Evolutionary conservation across 495 filamentous ascomycete species (phyloP), one percentile per base, ranked within the genome.

Genomic region (Penicillium nucicola): DNA sequence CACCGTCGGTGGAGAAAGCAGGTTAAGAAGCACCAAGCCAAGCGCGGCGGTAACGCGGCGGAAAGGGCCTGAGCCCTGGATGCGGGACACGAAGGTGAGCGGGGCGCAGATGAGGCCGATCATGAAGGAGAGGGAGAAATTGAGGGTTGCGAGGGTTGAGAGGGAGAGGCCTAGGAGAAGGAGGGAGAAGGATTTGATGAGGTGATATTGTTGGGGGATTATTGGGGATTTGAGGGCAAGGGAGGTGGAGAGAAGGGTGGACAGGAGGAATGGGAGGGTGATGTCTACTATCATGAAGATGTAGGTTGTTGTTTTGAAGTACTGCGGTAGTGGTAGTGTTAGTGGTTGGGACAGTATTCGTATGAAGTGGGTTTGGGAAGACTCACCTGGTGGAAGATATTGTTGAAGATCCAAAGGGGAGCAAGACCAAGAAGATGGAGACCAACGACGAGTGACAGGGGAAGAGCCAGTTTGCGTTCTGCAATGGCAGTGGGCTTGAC

Each of bases 101-200:
- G 91, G 92, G 10, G 80, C 64, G 32, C 88, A 79, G 41, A 91
- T 71, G 2, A 97, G 71, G 34, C 93, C 93, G 55, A 97, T 72
- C 41, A 96, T 74, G 69, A 97, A 85, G 33, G 90, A 84, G 22
- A 97, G 86, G 19, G 86, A 88, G 78, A 98, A 98, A 72, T 98
- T 98, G 42, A 98, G 84, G 2, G 95, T 98, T 13, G 92, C 91
- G 30, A 98, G 86, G 4, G 92, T 84, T 41, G 90, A 89, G 54
- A 98, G 86, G 68, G 87, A 89, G 69, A 95, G 86, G 56, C 95
- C 95, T 0, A 97, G 81, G 1, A 93, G 79, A 3, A 98, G 82
- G 19, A 97, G 84, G 11, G 93, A 95, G 79, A 98, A 89, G 45
- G 87, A 92, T 60, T 90, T 89, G 55, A 92, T 84, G 43, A 97